Percentiles rank a stretch among this genome's conserved stretches.
These are phyloP conservation scores for Hyparrhenia diplandra DNA, from an alignment of 176 grass and related monocot genomes.

Conservation along the genomic window DNA sequence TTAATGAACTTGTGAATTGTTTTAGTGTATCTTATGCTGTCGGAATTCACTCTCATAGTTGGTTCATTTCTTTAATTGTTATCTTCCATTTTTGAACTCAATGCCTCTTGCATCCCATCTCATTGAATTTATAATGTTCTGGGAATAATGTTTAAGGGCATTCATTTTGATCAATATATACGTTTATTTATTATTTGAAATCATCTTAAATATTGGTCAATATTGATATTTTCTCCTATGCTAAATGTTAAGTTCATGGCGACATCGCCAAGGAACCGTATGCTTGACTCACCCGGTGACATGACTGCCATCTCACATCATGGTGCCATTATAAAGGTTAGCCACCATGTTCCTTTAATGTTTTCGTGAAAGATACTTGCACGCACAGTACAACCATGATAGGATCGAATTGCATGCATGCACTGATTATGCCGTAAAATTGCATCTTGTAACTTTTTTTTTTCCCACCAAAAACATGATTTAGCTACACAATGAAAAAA, in stretches of 20 bases:
- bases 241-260: slow-evolving; percentile 9
- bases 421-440: no score
- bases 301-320: no score
- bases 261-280: no score
- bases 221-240: slow-evolving; percentile 13
- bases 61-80: slow-evolving; percentile 12
- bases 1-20: background rate
- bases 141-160: background rate
- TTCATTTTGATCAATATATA: slow-evolving; percentile 3
- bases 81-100: background rate
- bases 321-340: no score
- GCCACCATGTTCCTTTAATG: no score
- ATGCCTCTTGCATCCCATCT: background rate
- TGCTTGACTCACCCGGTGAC: no score
- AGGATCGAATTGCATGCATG: background rate
- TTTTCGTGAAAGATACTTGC: no score
- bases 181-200: slow-evolving; percentile 22
- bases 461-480: no score
- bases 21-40: slow-evolving; percentile 2
- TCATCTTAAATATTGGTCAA: slow-evolving; percentile 7
- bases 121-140: slow-evolving; percentile 15
- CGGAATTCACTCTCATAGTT: background rate
- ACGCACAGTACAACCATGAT: no score
- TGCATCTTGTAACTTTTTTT: no score
- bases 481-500: no score